Percentiles rank a stretch among this genome's conserved stretches.
Conservation (phyloP, 768 basidiomycete species). For the Kwoniella europaea region DNA sequence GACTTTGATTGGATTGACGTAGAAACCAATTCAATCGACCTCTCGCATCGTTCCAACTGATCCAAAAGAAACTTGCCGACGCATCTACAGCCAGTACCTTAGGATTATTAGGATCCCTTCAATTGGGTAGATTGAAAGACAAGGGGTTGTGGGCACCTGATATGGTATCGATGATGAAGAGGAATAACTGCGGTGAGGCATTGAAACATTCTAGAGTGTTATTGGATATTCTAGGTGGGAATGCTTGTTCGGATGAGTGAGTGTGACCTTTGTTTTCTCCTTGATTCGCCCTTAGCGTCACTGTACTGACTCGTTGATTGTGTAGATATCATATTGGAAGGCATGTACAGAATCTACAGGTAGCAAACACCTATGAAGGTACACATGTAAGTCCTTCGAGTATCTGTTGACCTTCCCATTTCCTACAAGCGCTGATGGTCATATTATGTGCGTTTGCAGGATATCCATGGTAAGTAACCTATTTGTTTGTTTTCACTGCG, state of each 20-base stretch:
- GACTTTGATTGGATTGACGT: not conserved
- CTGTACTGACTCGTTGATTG: not conserved
- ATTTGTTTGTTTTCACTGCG: not conserved
- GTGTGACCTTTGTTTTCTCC: constrained; percentile 47
- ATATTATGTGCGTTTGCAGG: constrained; percentile 62
- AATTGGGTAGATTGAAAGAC: constrained; percentile 82
- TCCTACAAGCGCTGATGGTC: constrained; percentile 39
- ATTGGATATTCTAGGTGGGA: constrained; percentile 90
- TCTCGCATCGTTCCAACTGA: constrained; percentile 92
- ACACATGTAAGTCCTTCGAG: constrained; percentile 31
- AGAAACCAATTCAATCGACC: constrained; percentile 83
- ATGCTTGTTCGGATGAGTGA: constrained; percentile 90
- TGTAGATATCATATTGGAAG: constrained; percentile 87
- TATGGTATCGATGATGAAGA: constrained; percentile 93
- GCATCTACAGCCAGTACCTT: constrained; percentile 84
- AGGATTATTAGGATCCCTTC: constrained; percentile 62
- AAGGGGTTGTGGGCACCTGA: constrained; percentile 74
- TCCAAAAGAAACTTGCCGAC: constrained; percentile 96
- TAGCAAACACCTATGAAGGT: constrained; percentile 97
- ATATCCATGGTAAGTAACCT: constrained; percentile 52
- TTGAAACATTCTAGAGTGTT: constrained; percentile 78
- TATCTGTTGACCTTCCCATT: no score
- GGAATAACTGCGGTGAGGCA: constrained; percentile 95
- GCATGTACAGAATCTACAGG: constrained; percentile 91
- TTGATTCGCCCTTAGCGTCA: not conserved